Evolutionary conservation across 768 basidiomycete species (phyloP).

Genomic region (Mrakia frigida): DNA sequence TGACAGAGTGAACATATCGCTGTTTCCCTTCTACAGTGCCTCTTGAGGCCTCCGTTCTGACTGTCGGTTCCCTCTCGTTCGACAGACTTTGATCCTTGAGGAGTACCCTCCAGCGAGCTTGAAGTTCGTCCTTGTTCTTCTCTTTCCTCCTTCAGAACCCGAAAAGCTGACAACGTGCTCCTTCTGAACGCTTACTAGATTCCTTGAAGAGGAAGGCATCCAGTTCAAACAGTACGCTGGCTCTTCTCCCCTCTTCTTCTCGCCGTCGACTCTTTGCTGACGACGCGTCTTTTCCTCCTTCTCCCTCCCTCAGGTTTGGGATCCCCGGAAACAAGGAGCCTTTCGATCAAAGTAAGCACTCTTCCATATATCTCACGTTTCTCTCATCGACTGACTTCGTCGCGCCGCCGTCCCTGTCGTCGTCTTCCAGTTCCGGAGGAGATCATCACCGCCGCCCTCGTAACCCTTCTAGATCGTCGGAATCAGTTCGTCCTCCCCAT

Average conservation of each 20-base stretch:
- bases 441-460: constrained; percentile 45
- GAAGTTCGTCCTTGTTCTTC: constrained; percentile 26
- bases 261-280: background rate
- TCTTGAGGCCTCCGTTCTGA: no score
- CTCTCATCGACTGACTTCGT: background rate
- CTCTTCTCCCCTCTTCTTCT: background rate
- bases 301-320: constrained; percentile 36
- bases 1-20: background rate
- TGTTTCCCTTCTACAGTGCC: no score
- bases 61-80: background rate
- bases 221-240: constrained; percentile 38
- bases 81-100: constrained; percentile 43
- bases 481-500: constrained; percentile 41
- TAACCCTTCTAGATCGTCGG: constrained; percentile 43
- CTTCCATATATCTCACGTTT: background rate
- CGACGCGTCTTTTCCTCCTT: background rate
- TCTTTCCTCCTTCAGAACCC: background rate
- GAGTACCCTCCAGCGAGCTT: constrained; percentile 47
- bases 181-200: constrained; percentile 29
- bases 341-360: constrained; percentile 18
- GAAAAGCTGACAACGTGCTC: background rate
- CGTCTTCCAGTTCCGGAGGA: constrained; percentile 43
- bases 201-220: constrained; percentile 44
- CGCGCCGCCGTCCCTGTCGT: background rate
- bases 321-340: constrained; percentile 45